Evolutionary conservation across 1,139 yeast species (phyloP), one percentile per base, ranked within the genome.

Genomic region (Yamadazyma atlantica): DNA sequence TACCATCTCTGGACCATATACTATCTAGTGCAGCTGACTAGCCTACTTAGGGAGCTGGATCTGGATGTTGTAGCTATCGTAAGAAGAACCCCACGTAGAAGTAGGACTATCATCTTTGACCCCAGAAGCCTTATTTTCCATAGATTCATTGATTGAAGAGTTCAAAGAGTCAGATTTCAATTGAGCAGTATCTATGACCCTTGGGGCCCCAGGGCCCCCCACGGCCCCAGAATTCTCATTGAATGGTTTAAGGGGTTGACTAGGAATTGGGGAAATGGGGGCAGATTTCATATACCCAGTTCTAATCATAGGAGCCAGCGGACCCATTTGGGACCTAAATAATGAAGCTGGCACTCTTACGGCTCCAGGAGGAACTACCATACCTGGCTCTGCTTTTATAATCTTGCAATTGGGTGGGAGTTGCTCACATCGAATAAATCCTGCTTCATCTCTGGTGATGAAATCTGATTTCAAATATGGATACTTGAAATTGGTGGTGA

Each of bases 341-440:
- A 15, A 15, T 11, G 18, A 16, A 5, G 37, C 35, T 5, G 39
- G 34, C 15, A 35, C 13, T 14, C 24, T 22, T 4, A 55, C 44
- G 1, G 63, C 64, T 3, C 65, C 64, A 1, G 43, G 41, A 11
- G 66, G 67, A 8, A 60, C 38, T 2, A 43, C 44, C 49, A 45
- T 46, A 3, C 65, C 64, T 5, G 57, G 56, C 8, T 52, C 56
- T 1, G 61, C 36, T 27, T 50, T 42, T n/a, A 60, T 41, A 2
- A 59, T 46, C 32, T 35, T 39, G 4, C 43, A 32, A 10, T 51
- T 51, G 3, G 42, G 38, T 4, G 51, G 49, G 19, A 47, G 32
- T 9, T 42, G 39, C 9, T 26, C 4, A n/a, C 22, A 19, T 19
- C 22, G 22, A 19, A 19, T 9, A 19, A 19, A 19, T n/a, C n/a